These are phyloP conservation scores for Trypanosoma scelopori DNA, from an alignment of 208 protist species.

Conservation along the genomic window DNA sequence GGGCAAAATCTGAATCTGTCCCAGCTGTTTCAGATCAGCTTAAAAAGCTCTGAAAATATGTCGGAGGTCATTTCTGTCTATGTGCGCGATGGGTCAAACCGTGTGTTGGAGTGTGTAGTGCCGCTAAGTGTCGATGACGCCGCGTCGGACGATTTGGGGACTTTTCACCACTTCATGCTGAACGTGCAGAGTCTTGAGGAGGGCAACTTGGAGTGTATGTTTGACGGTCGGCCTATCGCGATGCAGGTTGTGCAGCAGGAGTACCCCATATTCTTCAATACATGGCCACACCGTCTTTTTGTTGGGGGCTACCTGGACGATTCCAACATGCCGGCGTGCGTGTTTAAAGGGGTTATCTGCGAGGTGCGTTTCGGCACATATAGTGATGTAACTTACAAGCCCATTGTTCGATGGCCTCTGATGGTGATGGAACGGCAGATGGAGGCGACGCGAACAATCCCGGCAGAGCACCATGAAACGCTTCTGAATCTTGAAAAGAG, in stretches of 20 bases:
- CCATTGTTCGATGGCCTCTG: constrained; percentile 74
- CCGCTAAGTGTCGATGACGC: constrained; percentile 32
- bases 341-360: constrained; percentile 72
- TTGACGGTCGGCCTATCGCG: constrained; percentile 55
- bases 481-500: constrained; percentile 53
- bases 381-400: constrained; percentile 34
- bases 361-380: constrained; percentile 77
- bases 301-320: constrained; percentile 80
- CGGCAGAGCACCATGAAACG: constrained; percentile 75
- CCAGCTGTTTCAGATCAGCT: constrained; percentile 79
- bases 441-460: constrained; percentile 72
- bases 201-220: constrained; percentile 55
- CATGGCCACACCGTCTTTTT: constrained; percentile 87
- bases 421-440: constrained; percentile 55
- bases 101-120: constrained; percentile 78
- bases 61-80: constrained; percentile 66
- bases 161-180: constrained; percentile 85
- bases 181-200: constrained; percentile 77
- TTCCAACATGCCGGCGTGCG: constrained; percentile 48
- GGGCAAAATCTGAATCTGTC: constrained; percentile 73
- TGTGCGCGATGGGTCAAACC: constrained; percentile 78
- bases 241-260: constrained; percentile 84
- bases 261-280: constrained; percentile 85
- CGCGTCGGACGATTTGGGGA: constrained; percentile 20
- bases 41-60: constrained; percentile 80